Evolutionary conservation across 2,329 filamentous ascomycete species (phyloP).

Genomic region (Fusarium kyushuense): DNA sequence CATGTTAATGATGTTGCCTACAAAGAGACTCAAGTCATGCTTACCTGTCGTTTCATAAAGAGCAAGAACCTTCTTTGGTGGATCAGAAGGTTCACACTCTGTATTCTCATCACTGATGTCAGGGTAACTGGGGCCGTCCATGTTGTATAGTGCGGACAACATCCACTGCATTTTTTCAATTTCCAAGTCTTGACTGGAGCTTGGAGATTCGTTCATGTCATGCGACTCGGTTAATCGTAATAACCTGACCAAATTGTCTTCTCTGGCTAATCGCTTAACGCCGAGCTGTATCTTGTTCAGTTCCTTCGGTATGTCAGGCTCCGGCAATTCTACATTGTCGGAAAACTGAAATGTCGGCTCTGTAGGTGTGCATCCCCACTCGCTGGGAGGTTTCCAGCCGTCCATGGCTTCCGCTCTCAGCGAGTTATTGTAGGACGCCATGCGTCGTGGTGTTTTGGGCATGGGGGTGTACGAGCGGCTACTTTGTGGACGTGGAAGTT

Average conservation of each 20-base stretch:
- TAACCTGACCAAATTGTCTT: constrained; percentile 20
- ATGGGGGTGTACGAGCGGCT: constrained; percentile 9
- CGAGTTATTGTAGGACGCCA: constrained; percentile 23
- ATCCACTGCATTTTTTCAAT: constrained; percentile 71
- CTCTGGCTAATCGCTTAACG: constrained; percentile 14
- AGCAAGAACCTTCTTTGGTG: constrained; percentile 28
- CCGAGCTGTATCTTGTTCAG: constrained; percentile 21
- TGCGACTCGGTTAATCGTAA: constrained; percentile 20
- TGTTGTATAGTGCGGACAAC: constrained; percentile 65
- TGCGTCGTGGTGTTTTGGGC: constrained; percentile 5
- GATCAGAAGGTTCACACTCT: constrained; percentile 46
- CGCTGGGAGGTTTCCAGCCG: constrained; percentile 24
- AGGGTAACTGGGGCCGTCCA: constrained; percentile 45
- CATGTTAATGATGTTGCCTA: no score
- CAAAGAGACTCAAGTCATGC: fast-evolving
- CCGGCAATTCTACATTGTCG: constrained; percentile 2
- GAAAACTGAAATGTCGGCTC: constrained; percentile 2
- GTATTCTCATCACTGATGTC: not conserved
- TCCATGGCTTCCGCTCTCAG: constrained; percentile 15
- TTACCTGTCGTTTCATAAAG: constrained; percentile 37
- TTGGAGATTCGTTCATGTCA: not conserved
- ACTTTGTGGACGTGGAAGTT: constrained; percentile 18
- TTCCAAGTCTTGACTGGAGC: constrained; percentile 52
- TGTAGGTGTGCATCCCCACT: constrained; percentile 33
- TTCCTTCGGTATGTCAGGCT: not conserved